Evolutionary conservation across 2,329 filamentous ascomycete genomes (phyloP), one percentile per base, ranked within the genome.

Genomic region (Xylariaceae sp.): DNA sequence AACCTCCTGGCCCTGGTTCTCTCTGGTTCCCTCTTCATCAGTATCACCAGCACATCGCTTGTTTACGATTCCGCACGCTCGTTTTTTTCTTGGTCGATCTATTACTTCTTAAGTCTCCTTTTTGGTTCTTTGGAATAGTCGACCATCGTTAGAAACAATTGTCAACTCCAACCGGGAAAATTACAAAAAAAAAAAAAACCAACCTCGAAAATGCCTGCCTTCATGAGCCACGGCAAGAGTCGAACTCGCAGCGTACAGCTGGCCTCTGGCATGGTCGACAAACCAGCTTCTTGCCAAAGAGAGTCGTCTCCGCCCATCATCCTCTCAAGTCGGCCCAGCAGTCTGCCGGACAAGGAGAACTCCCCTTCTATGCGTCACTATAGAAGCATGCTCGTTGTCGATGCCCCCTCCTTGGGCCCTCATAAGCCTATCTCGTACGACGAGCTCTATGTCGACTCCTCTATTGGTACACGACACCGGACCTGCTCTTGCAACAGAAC

Each of bases 321-420:
- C 11, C 17, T 47, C 9, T 55, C 60, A 13, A 44, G 48, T 9
- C 57, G 63, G 42, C 61, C 61, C 42, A 62, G 62, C 53, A 69
- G 63, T 42, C 49, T 65, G 22, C 50, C 60, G 11, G 43, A 57
- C 19, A 44, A 53, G 45, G 63, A 68, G 47, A 64, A 67, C 33
- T 49, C 49, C 59, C 54, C 55, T 33, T 44, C 53, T 19, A 52
- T 61, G 41, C 57, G 55, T 30, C 64, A 64, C 33, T 75, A 69
- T 49, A 67, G 71, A 44, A 79, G 74, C 57, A 74, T 79, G 75
- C 63, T 78, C 16, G 69, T 74, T 34, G 62, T 78, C 15, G 73
- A 74, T 34, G 65, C 67, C 19, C 66, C 69, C 2, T 72, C 73
- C 11, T 61, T 77, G 18, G 64, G 60, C 7, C 63, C 67, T 4